Conservation (phyloP, 305 asterid genomes). For the Fraxinus greggii region DNA sequence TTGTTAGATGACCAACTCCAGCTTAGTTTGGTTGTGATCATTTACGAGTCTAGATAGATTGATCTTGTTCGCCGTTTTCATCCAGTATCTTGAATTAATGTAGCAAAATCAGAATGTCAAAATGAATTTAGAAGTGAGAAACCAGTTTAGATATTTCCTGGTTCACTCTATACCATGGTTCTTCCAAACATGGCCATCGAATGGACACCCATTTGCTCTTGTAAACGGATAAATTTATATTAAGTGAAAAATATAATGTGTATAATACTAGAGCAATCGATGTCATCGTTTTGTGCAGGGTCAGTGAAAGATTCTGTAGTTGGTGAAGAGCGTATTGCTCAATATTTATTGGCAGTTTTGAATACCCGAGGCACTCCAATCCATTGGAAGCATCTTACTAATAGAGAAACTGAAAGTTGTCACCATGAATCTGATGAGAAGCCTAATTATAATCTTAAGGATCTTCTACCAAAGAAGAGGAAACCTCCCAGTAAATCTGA, state of each 20-base stretch:
- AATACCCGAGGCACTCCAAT: conserved; percentile 86
- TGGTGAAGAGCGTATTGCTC: conserved; percentile 91
- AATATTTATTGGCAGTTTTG: conserved; percentile 78
- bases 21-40: neutral
- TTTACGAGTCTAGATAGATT: neutral
- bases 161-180: neutral
- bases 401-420: conserved; percentile 34
- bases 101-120: neutral
- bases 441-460: conserved; percentile 52
- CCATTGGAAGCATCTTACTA: conserved; percentile 65
- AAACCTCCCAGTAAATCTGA: conserved; percentile 45
- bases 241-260: neutral
- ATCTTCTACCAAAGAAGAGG: conserved; percentile 50
- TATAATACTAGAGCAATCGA: neutral
- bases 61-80: neutral
- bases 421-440: conserved; percentile 34
- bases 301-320: conserved; percentile 93
- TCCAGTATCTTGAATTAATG: neutral
- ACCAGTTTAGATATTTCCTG: neutral
- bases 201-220: neutral
- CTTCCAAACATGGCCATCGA: neutral
- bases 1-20: neutral
- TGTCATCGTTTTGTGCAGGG: conserved; percentile 43
- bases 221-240: neutral
- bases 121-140: neutral